phyloP scores from a whole-genome alignment of 2,329 filamentous ascomycete species.

The Colletotrichum sp. region DNA sequence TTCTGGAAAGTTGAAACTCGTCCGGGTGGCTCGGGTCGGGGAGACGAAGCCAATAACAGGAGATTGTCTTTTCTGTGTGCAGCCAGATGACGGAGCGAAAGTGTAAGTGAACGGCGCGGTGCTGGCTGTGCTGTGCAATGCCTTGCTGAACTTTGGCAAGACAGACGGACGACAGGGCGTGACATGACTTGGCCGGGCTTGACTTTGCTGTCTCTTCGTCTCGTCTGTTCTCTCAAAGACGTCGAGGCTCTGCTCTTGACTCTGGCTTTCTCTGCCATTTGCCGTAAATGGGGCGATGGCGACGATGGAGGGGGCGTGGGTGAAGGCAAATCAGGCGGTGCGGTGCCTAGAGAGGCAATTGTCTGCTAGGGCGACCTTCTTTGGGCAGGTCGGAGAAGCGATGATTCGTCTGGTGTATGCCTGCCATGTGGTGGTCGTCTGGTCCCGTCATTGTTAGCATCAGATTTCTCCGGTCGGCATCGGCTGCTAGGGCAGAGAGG shows the following conservation, averaged over 20 bases:
- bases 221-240: slow-evolving; percentile 6
- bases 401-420: slow-evolving; percentile 15
- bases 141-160: not conserved
- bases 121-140: not conserved
- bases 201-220: not conserved
- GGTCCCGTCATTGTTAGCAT: not conserved
- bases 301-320: slow-evolving; percentile 16
- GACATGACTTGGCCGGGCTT: not conserved
- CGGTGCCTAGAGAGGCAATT: slow-evolving; percentile 7
- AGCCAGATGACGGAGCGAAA: slow-evolving; percentile 8
- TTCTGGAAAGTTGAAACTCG: slow-evolving; percentile 4
- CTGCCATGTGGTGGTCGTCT: slow-evolving; percentile 15
- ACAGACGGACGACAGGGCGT: not conserved
- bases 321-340: not conserved
- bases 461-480: not conserved
- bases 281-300: slow-evolving; percentile 8
- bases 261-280: slow-evolving; percentile 13
- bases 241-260: not conserved
- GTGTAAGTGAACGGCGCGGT: not conserved
- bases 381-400: not conserved
- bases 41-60: not conserved
- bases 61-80: not conserved
- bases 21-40: slow-evolving; percentile 1
- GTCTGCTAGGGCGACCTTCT: not conserved
- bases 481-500: not conserved